These are phyloP conservation scores for Pseudonitzschia multistriata DNA, from an alignment of 108 stramenopile genomes.

Conservation along the genomic window DNA sequence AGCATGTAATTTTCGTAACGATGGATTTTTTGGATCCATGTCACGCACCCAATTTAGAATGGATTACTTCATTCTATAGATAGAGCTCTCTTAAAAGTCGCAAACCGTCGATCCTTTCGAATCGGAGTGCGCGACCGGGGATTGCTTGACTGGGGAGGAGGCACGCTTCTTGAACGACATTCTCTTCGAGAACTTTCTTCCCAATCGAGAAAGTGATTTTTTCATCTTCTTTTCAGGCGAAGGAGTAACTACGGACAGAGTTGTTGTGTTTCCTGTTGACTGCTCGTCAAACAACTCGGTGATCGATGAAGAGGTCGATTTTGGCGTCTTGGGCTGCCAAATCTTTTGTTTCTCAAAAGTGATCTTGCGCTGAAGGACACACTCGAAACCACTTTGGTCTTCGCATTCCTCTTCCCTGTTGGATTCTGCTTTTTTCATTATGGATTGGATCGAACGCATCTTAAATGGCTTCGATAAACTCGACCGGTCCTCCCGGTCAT, in stretches of 20 bases:
- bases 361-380: conserved; percentile 10
- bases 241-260: not conserved
- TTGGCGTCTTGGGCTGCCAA: not conserved
- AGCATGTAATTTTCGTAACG: no score
- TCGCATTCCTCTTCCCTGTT: not conserved
- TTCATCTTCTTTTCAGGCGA: conserved; percentile 4
- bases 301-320: no score
- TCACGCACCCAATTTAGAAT: no score
- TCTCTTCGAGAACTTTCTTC: not conserved
- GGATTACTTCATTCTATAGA: no score
- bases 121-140: no score
- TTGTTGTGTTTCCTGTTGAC: not conserved
- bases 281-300: no score
- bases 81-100: no score
- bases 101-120: no score
- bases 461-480: not conserved
- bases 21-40: no score
- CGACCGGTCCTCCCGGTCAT: no score
- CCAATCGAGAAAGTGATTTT: not conserved
- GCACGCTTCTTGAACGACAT: not conserved
- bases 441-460: conserved; percentile 1
- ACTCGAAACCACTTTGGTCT: conserved; percentile 2
- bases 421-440: conserved; percentile 9
- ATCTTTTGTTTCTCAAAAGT: not conserved
- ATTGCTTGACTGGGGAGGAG: no score